Evolutionary conservation across 2,329 filamentous ascomycete genomes (phyloP).

Genomic region (Ophiobolus disseminans): DNA sequence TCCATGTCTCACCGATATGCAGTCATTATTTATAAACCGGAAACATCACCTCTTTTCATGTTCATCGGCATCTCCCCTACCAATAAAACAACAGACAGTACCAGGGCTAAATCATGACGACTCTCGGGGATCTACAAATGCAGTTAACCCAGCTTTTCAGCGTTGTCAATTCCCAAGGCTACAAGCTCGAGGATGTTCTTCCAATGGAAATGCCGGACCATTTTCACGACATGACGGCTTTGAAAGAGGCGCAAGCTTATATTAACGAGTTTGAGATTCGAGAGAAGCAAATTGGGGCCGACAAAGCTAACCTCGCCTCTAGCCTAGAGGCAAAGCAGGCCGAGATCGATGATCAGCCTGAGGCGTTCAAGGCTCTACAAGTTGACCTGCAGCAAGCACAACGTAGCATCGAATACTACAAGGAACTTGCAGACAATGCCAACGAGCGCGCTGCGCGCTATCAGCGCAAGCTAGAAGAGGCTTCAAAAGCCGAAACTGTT

Average conservation of each 20-base stretch:
- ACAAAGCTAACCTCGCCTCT: conserved; percentile 10
- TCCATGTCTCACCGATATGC: no score
- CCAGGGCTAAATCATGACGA: conserved; percentile 13
- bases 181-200: conserved; percentile 21
- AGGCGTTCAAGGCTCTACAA: conserved; percentile 17
- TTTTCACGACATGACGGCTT: conserved; percentile 14
- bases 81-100: neutral
- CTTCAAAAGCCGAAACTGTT: conserved; percentile 5
- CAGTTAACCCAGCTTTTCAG: conserved; percentile 20
- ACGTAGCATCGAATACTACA: conserved; percentile 17
- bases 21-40: no score
- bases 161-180: conserved; percentile 16
- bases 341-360: conserved; percentile 20
- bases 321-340: conserved; percentile 21
- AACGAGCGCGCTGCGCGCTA: conserved; percentile 18
- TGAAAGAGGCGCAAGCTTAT: conserved; percentile 22
- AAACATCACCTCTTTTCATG: no score
- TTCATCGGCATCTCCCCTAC: no score
- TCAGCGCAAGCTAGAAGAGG: conserved; percentile 12
- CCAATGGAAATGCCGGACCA: conserved; percentile 17
- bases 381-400: conserved; percentile 26
- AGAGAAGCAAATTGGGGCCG: conserved; percentile 13
- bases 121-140: conserved; percentile 19
- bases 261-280: conserved; percentile 22
- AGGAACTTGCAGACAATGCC: conserved; percentile 12